Evolutionary conservation across 148 eudicot species (phyloP), one percentile per base, ranked within the genome.

Genomic region (Rhododendron williamsianum): DNA sequence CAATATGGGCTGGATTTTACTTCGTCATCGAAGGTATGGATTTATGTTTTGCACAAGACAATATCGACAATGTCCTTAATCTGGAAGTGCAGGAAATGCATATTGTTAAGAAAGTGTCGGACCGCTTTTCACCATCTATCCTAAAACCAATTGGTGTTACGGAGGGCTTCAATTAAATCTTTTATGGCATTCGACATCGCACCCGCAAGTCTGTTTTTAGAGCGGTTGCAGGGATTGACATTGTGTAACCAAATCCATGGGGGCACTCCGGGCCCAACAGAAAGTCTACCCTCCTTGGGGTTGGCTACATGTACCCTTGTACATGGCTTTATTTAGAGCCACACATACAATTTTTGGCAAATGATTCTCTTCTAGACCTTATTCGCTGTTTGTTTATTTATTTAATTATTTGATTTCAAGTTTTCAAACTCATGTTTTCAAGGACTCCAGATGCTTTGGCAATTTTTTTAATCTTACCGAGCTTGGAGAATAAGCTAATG

Each of bases 1-100:
- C 93, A 94, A 81, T 97, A 97, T 90, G 99, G 99, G 23, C 89
- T 97, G 87, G 95, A 97, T 89, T 82, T 92, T 83, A 85, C 86
- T 79, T 95, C 99, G 27, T 72, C 91, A 67, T 83, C 78, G 30
- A 89, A 94, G 98, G 99, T 97, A 89, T 81, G 11, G 83, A 21
- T 46, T 81, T 60, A 52, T 7, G 1, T 49, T 21, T 67, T 43
- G 43, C 10, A 4, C 81, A 45, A 19, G 38, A 65, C 84, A 43
- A 33, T 71, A 33, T 33, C 0, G 19, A 65, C 84, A 65, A 9
- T 6, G 13, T 71, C 38, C 19, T 33, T 33, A 33, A 71, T 33
- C 16, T 71, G 38, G 38, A 69, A 69, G 35, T 69, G 35, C 33
- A 10, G 38, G 36, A 11, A 69, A 67, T 3, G 35, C 74, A 25